phyloP scores from a whole-genome alignment of 2,329 filamentous ascomycete genomes.

The Lachnellula subtilissima region DNA sequence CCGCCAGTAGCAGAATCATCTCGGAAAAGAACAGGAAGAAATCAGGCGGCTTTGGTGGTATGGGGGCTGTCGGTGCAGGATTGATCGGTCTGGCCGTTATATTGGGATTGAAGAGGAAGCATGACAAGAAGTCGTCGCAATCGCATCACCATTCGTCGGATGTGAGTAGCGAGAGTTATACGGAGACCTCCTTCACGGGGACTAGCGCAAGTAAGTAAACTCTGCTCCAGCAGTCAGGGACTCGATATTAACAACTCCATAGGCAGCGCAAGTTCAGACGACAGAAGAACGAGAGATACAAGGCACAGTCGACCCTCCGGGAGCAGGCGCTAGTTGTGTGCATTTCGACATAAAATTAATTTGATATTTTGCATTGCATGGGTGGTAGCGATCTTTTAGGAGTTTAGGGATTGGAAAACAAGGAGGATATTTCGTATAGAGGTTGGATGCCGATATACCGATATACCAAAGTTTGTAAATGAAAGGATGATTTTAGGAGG shows the following conservation, averaged over 20 bases:
- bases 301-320: conserved; percentile 10
- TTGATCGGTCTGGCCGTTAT: conserved; percentile 27
- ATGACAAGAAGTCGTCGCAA: conserved; percentile 20
- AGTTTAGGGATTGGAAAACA: not conserved
- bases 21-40: conserved; percentile 44
- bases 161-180: conserved; percentile 29
- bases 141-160: conserved; percentile 14
- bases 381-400: not conserved
- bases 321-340: not conserved
- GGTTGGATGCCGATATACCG: not conserved
- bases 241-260: conserved; percentile 13
- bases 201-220: conserved; percentile 31
- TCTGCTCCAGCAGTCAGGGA: not conserved
- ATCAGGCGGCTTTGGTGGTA: conserved; percentile 45
- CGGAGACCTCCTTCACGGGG: conserved; percentile 29
- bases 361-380: not conserved
- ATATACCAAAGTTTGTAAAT: not conserved
- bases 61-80: conserved; percentile 41
- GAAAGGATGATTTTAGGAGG: not conserved
- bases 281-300: conserved; percentile 26
- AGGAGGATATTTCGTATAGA: not conserved
- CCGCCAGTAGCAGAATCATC: conserved; percentile 34
- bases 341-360: not conserved
- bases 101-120: conserved; percentile 29
- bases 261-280: conserved; percentile 31